Percentiles rank a stretch among this genome's conserved stretches.
Conservation (phyloP, 108 stramenopile species). For the Mediolabrus comicus region DNA sequence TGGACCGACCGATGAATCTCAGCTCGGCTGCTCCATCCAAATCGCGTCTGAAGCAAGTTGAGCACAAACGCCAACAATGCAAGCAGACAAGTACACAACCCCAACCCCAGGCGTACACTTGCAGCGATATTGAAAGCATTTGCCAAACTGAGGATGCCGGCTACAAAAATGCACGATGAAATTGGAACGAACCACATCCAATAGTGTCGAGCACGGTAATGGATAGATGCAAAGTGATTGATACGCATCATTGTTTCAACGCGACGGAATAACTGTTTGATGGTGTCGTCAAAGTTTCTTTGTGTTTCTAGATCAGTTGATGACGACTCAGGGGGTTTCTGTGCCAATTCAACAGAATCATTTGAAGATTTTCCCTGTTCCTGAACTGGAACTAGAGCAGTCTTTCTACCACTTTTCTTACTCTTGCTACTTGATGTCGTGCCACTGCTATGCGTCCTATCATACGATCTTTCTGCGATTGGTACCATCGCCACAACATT, state of each 20-base stretch:
- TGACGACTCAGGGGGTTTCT: background rate
- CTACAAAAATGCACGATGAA: constrained; percentile 19
- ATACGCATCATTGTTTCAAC: constrained; percentile 30
- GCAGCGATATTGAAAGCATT: constrained; percentile 15
- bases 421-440: background rate
- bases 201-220: constrained; percentile 40
- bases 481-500: background rate
- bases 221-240: constrained; percentile 21
- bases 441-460: background rate
- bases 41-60: constrained; percentile 20
- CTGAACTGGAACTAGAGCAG: background rate
- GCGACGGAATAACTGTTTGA: constrained; percentile 16
- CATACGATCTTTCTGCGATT: background rate
- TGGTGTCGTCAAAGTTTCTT: constrained; percentile 20
- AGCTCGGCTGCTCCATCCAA: constrained; percentile 31
- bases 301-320: constrained; percentile 8
- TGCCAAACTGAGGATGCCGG: constrained; percentile 18
- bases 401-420: background rate
- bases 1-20: constrained; percentile 15
- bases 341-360: background rate
- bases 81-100: constrained; percentile 11
- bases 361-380: background rate
- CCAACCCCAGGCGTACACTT: constrained; percentile 3
- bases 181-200: constrained; percentile 42
- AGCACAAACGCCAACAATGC: constrained; percentile 16